A percentile compares a stretch with the other conserved stretches of the same genome.
These are phyloP conservation scores for Pseudoturritis turrita DNA, from an alignment of 345 rosid species.

Conservation along the genomic window DNA sequence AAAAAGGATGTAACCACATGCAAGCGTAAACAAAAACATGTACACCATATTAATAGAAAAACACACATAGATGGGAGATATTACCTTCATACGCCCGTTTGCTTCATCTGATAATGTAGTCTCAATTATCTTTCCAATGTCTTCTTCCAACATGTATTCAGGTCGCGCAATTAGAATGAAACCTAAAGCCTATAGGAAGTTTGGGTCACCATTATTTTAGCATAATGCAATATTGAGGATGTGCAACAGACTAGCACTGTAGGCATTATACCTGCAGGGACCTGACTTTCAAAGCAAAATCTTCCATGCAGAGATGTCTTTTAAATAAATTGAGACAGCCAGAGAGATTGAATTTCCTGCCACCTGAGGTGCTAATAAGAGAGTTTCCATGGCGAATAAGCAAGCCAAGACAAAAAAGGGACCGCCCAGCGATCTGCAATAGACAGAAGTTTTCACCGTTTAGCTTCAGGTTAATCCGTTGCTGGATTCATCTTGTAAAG, in stretches of 20 bases:
- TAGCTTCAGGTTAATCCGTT: background rate
- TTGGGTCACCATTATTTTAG: conserved; percentile 23
- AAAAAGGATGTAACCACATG: conserved; percentile 11
- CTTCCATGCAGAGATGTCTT: conserved; percentile 72
- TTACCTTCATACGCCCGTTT: conserved; percentile 83
- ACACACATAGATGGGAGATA: background rate
- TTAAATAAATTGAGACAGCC: conserved; percentile 68
- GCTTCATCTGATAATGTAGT: conserved; percentile 65
- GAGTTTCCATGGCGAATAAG: conserved; percentile 93
- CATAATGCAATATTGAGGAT: conserved; percentile 7
- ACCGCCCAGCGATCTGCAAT: conserved; percentile 78
- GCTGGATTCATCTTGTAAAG: background rate
- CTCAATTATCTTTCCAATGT: conserved; percentile 76
- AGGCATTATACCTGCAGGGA: conserved; percentile 74
- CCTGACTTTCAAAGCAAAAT: conserved; percentile 76
- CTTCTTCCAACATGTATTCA: conserved; percentile 95
- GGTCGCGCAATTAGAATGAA: conserved; percentile 91
- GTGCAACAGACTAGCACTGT: background rate
- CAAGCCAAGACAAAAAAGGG: conserved; percentile 94
- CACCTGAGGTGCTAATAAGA: conserved; percentile 48
- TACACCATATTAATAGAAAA: background rate
- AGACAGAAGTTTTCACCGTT: background rate
- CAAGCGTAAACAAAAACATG: background rate
- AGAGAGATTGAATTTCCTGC: conserved; percentile 49
- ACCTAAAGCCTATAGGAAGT: conserved; percentile 79